Conservation (phyloP, 257 asterid species). For the Mentha longifolia region DNA sequence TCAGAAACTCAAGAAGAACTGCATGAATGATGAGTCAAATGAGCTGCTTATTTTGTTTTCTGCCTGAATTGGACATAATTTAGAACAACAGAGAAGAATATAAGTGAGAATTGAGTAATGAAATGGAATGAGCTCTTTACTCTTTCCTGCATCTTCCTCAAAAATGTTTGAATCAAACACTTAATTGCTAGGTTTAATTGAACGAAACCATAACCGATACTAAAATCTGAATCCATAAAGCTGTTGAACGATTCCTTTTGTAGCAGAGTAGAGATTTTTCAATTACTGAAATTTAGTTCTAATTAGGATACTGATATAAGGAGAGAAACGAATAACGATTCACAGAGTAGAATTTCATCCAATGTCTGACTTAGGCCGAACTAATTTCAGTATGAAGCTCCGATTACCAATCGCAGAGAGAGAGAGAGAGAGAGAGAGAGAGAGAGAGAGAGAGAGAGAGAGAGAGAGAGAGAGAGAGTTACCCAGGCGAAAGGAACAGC, state of each 20-base stretch:
- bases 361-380: too few species aligned
- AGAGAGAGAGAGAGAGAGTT: constrained; percentile 5
- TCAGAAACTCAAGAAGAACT: background rate
- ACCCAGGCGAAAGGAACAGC: constrained; percentile 41
- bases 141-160: too few species aligned
- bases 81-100: background rate
- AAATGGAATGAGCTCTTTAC: too few species aligned
- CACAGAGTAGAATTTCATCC: background rate
- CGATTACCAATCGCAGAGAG: too few species aligned
- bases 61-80: background rate
- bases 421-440: too few species aligned
- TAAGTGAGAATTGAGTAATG: background rate
- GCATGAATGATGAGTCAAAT: background rate
- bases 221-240: background rate
- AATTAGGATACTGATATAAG: background rate
- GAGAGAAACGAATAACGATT: too few species aligned
- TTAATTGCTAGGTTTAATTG: too few species aligned
- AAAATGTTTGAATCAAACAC: too few species aligned
- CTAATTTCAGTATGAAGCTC: background rate
- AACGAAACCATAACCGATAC: background rate
- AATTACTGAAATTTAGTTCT: background rate
- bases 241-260: too few species aligned
- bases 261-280: too few species aligned
- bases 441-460: too few species aligned
- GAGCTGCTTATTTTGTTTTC: background rate